Evolutionary conservation across 495 filamentous ascomycete species (phyloP).

Genomic region (Letharia columbiana): DNA sequence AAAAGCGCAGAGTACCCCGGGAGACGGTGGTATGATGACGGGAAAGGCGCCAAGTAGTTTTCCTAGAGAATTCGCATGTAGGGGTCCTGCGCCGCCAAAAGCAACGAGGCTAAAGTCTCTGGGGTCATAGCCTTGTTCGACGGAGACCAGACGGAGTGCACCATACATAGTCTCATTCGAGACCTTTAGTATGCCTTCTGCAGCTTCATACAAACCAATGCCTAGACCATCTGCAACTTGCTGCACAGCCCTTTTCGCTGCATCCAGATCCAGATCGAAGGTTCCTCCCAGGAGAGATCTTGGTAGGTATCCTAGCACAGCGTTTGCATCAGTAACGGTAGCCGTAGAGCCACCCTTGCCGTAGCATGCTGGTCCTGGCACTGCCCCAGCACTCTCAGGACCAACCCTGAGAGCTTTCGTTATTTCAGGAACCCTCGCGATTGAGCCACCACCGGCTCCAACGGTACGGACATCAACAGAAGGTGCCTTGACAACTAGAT

Average conservation of each 20-base stretch:
- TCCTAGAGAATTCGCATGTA: constrained; percentile 42
- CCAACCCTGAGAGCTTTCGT: constrained; percentile 43
- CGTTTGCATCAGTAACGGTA: constrained; percentile 45
- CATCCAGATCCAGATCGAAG: constrained; percentile 36
- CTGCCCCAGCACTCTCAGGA: constrained; percentile 42
- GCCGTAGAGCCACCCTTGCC: constrained; percentile 38
- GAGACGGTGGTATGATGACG: constrained; percentile 43
- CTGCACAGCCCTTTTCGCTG: constrained; percentile 33
- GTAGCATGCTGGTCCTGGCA: constrained; percentile 42
- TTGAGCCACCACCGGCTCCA: constrained; percentile 43
- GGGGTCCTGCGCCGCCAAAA: constrained; percentile 44
- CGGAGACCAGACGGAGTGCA: constrained; percentile 41
- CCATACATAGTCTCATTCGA: constrained; percentile 47
- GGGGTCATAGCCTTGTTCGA: constrained; percentile 45
- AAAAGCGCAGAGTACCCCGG: constrained; percentile 43
- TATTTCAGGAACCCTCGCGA: constrained; percentile 38
- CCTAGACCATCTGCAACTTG: constrained; percentile 38
- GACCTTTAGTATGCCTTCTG: constrained; percentile 41
- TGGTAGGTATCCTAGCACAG: constrained; percentile 43
- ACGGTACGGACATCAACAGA: constrained; percentile 44
- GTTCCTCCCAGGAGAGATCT: constrained; percentile 38
- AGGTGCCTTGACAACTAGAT: constrained; percentile 40
- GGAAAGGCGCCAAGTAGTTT: constrained; percentile 43
- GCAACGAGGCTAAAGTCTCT: constrained; percentile 45
- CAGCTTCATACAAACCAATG: constrained; percentile 35